Evolutionary conservation across 2,329 filamentous ascomycete genomes (phyloP), one percentile per base, ranked within the genome.

Genomic region (Fusarium gaditjirri): DNA sequence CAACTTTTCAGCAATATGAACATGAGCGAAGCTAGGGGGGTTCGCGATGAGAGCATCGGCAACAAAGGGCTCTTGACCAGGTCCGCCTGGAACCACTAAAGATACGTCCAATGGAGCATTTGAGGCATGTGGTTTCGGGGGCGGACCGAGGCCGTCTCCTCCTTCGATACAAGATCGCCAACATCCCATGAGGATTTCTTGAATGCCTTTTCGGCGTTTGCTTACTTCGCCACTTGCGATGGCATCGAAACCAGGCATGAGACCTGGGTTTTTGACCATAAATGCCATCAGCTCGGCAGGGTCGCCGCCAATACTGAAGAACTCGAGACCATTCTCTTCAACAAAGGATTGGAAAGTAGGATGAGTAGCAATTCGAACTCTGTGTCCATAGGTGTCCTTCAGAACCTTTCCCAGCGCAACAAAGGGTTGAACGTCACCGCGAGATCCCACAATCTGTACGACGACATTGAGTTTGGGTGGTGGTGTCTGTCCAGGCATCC

Each of bases 201-300:
- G 89, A 69, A 97, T 94, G 21, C 92, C 93, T 70, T 88, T 90
- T 35, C 94, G 87, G 35, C 93, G 86, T 80, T 91, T 92, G 44
- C 88, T 91, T 54, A 97, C 89, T 78, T 96, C 94, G 12, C 94
- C 94, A 71, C 88, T 92, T 66, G 90, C 91, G 53, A 97, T 81
- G 2, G 92, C 91, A 53, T 95, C 91, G 65, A 95, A 89, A 2
- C 92, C 92, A 3, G 94, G 94, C 91, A 97, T 94, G 36, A 97
- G 84, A 0, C 94, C 93, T 0, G 94, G 93, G 74, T 96, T 93
- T 81, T 95, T 95, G 49, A 96, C 94, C 94, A 97, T 97, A 76
- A 95, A 97, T 6, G 94, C 93, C 92, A 94, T 94, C 46, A 94
- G 84, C 76, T 93, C 88, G 3, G 90, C 87, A 3, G 92, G 92